Percentiles rank a stretch among this genome's conserved stretches.
phyloP scores from a whole-genome alignment of 2,329 filamentous ascomycete species.

The Exophiala sp. region DNA sequence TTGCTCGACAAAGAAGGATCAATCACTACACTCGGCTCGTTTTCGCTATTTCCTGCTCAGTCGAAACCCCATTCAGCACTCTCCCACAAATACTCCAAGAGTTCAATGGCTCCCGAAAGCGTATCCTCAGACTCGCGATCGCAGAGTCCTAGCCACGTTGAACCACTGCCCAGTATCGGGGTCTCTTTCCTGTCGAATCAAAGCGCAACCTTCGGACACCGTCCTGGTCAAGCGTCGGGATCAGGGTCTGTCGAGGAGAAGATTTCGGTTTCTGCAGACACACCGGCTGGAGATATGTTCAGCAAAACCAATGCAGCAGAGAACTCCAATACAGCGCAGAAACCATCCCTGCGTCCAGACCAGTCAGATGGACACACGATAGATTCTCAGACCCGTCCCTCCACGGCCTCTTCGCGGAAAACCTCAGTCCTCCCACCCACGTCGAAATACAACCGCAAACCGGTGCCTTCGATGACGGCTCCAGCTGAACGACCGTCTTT shows the following conservation, averaged over 20 bases:
- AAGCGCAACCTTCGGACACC: slow-evolving; percentile 5
- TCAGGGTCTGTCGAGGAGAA: slow-evolving; percentile 17
- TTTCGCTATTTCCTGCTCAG: slow-evolving; percentile 20
- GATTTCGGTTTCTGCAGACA: slow-evolving; percentile 17
- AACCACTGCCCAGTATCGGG: slow-evolving; percentile 13
- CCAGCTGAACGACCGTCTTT: slow-evolving; percentile 11
- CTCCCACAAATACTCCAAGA: slow-evolving; percentile 23
- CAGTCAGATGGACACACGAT: slow-evolving; percentile 2
- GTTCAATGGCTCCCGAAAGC: slow-evolving; percentile 23
- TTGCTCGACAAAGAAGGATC: slow-evolving; percentile 20
- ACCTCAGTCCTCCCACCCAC: slow-evolving; percentile 22
- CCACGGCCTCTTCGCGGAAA: slow-evolving; percentile 18
- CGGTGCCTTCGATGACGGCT: slow-evolving; percentile 11
- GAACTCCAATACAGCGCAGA: slow-evolving; percentile 13
- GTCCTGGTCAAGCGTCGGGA: slow-evolving; percentile 14
- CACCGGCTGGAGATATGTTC: not conserved
- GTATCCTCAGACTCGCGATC: slow-evolving; percentile 13
- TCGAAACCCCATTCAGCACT: slow-evolving; percentile 15
- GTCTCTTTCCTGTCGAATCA: not conserved
- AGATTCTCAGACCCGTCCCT: slow-evolving; percentile 18
- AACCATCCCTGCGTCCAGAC: slow-evolving; percentile 1
- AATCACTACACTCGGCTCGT: slow-evolving; percentile 8
- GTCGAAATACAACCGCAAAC: slow-evolving; percentile 28
- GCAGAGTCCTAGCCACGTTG: slow-evolving; percentile 16
- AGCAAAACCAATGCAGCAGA: slow-evolving; percentile 16